Evolutionary conservation across 2,329 filamentous ascomycete genomes (phyloP).

Genomic region (Aureobasidium leucospermi): DNA sequence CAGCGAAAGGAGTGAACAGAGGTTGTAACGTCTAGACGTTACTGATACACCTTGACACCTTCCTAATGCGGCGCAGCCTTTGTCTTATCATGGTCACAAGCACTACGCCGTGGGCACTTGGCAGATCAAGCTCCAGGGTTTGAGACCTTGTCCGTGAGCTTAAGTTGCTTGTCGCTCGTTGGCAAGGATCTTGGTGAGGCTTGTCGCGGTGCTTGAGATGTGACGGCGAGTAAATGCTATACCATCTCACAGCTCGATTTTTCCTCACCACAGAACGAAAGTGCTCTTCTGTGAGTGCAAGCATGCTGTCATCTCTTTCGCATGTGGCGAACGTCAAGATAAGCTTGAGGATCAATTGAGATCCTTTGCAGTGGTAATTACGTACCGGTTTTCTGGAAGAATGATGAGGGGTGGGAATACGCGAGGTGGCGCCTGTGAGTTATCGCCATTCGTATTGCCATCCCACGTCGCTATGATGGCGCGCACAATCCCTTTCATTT

Average conservation of each 20-base stretch:
- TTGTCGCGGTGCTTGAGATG: not conserved
- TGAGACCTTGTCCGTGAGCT: not conserved
- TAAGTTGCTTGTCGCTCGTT: not conserved
- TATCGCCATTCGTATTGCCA: not conserved
- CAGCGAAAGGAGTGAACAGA: not conserved
- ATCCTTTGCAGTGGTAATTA: not conserved
- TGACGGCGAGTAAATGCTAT: not conserved
- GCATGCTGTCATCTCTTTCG: not conserved
- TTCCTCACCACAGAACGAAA: no score
- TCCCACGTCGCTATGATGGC: not conserved
- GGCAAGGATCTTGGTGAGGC: not conserved
- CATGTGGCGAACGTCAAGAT: not conserved
- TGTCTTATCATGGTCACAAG: conserved; percentile 6
- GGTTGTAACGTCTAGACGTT: not conserved
- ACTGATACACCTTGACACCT: not conserved
- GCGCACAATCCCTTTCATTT: not conserved
- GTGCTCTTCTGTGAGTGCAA: not conserved
- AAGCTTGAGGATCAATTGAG: not conserved
- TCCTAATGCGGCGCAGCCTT: not conserved
- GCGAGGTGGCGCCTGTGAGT: not conserved
- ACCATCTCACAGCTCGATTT: no score
- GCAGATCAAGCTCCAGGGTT: not conserved
- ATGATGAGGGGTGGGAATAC: not conserved
- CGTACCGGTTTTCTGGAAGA: not conserved
- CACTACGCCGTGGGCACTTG: not conserved